phyloP scores from a whole-genome alignment of 768 basidiomycete species.

The Cyclocybe cylindracea region DNA sequence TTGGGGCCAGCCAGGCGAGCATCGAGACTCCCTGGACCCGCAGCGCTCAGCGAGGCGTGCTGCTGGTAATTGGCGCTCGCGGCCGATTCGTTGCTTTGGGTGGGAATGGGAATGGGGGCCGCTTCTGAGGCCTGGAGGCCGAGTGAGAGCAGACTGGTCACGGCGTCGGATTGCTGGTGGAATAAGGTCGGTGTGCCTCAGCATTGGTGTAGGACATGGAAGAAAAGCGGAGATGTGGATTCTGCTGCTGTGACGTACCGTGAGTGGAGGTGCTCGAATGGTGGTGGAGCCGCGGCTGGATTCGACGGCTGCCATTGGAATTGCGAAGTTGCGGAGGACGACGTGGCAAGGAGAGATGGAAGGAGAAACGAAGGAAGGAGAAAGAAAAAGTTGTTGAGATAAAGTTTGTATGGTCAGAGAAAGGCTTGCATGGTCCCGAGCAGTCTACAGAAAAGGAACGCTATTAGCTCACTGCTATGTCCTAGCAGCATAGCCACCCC shows the following conservation, averaged over 20 bases:
- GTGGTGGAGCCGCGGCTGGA: background rate
- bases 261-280: conserved; percentile 15
- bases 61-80: conserved; percentile 3
- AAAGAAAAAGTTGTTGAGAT: too few species aligned
- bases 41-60: background rate
- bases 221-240: background rate
- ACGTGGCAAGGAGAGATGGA: too few species aligned
- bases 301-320: conserved; percentile 13
- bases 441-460: too few species aligned
- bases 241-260: conserved; percentile 7
- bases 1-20: conserved; percentile 3
- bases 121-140: conserved; percentile 61
- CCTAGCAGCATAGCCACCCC: too few species aligned
- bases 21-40: background rate
- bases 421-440: too few species aligned
- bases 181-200: background rate
- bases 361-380: too few species aligned
- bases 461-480: too few species aligned
- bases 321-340: background rate
- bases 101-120: conserved; percentile 41
- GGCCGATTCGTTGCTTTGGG: background rate
- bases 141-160: conserved; percentile 66
- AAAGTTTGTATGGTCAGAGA: too few species aligned
- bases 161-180: conserved; percentile 40
- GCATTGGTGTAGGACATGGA: background rate